phyloP scores from a whole-genome alignment of 1,284 basidiomycete genomes.

The Mycosarcoma mackinlayi region DNA sequence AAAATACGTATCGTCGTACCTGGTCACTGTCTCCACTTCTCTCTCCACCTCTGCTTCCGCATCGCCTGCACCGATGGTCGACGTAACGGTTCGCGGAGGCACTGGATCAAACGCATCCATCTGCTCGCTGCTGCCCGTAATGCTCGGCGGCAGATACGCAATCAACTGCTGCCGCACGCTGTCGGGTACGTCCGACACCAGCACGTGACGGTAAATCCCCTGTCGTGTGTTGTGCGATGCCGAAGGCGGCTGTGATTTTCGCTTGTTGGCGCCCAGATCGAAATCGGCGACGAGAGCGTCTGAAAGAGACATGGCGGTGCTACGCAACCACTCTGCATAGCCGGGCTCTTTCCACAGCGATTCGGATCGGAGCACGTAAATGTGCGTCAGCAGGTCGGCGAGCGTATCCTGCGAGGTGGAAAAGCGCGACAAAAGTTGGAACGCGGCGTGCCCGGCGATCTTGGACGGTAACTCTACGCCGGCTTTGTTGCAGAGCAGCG shows the following conservation, averaged over 20 bases:
- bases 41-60: conserved; percentile 10
- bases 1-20: conserved; percentile 64
- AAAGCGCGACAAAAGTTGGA: conserved; percentile 25
- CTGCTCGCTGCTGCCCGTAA: conserved; percentile 49
- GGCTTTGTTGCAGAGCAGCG: conserved; percentile 58
- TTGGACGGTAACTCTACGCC: conserved; percentile 45
- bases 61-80: not conserved
- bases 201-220: conserved; percentile 63
- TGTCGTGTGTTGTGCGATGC: conserved; percentile 41
- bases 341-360: conserved; percentile 63
- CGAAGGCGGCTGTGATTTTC: conserved; percentile 5
- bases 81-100: conserved; percentile 45
- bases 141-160: conserved; percentile 54
- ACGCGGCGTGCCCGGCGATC: conserved; percentile 25
- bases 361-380: conserved; percentile 62
- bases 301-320: conserved; percentile 28
- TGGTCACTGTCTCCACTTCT: conserved; percentile 23
- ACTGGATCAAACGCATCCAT: conserved; percentile 65
- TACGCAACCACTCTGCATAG: conserved; percentile 50
- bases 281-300: conserved; percentile 20
- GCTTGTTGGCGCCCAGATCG: conserved; percentile 9
- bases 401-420: conserved; percentile 28
- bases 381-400: conserved; percentile 54
- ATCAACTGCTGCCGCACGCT: conserved; percentile 57
- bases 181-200: conserved; percentile 66